Evolutionary conservation across 2,329 filamentous ascomycete species (phyloP), one percentile per base, ranked within the genome.

Genomic region (Akanthomyces muscarius): DNA sequence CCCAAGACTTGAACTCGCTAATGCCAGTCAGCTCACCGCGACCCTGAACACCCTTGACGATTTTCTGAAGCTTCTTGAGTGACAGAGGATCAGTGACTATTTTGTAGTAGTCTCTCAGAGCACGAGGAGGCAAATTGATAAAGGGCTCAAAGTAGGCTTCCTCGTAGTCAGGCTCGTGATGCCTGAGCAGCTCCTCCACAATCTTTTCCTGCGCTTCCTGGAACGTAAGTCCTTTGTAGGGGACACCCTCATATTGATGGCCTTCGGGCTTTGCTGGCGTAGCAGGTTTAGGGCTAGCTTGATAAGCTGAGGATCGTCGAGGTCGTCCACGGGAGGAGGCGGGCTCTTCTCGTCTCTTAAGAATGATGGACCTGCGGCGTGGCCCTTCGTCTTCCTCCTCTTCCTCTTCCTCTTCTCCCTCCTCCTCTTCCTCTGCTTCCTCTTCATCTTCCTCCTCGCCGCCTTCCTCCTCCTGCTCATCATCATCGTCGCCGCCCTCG

Each of bases 191-290:
- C 68, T 94, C 90, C 61, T 89, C 85, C 4, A 96, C 79, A 63
- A 97, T 86, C 78, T 92, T 91, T 68, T 96, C 91, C 72, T 97
- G 92, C 0, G 92, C 92, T 71, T 92, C 83, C 72, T 96, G 91
- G 71, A 96, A 94, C 11, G 74, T 88, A 56, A 93, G 85, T 5
- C 89, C 89, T 62, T 86, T 85, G 73, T 91, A 94, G 1, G 84
- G 80, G 4, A 83, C 76, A 57, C 79, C 77, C 61, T 85, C 80
- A 61, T 84, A 85, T 64, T 85, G 77, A 55, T 80, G 76, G 13
- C 60, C 60, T 62, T 86, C 82, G 7, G 80, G 76, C 61, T 80
- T 81, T 53, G 73, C 71, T 41, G 76, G 74, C 16, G 72, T 71
- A 21, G 75, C 74, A 61, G 71, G 68, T 64, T 74, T 74, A 57